Evolutionary conservation across 1,284 basidiomycete species (phyloP), one percentile per base, ranked within the genome.

Genomic region (Phlebopus sp.): DNA sequence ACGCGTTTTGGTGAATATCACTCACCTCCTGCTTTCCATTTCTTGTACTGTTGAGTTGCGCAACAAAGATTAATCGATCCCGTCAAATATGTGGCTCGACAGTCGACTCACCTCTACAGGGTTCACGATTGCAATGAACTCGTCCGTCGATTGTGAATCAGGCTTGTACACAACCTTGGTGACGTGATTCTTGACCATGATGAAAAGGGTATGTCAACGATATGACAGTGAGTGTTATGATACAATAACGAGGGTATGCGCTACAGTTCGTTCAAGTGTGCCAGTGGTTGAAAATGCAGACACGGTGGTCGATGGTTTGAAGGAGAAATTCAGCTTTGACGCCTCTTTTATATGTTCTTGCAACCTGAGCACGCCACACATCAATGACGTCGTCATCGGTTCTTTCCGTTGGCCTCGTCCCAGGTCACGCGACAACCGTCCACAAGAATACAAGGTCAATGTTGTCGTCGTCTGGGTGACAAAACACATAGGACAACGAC

Each of bases 151-250:
- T 54, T 83, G 79, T 43, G 77, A 58, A 54, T 83, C 79, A 27
- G 86, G 85, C 68, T 90, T 87, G 75, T 87, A 91, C 56, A 89
- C 71, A 61, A 91, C 77, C 71, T 86, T 84, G 44, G 78, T 79
- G 54, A 84, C 58, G 44, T 25, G 25, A 8, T 64, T 55, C 56
- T 77, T 78, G 32, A 69, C 56, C 82, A 84, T 84, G 55, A 47
- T 69, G 41, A 37, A 37, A 34, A 15, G 42, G 48, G 57, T 56
- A 51, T 50, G 54, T 27, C 23, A 46, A 32, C 9, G 37, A 42
- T n/a, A 42, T 41, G 48, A 49, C 37, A 19, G n/a, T n/a, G 35
- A 36, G 37, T 11, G n/a, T 37, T 51, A 53, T 34, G 42, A 46
- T 57, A 49, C 41, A 38, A 40, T 41, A 45, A 42, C 15, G 42